Base-by-base conservation (phyloP, 176 grass and related monocot species). In the Phoenix dactylifera region DNA sequence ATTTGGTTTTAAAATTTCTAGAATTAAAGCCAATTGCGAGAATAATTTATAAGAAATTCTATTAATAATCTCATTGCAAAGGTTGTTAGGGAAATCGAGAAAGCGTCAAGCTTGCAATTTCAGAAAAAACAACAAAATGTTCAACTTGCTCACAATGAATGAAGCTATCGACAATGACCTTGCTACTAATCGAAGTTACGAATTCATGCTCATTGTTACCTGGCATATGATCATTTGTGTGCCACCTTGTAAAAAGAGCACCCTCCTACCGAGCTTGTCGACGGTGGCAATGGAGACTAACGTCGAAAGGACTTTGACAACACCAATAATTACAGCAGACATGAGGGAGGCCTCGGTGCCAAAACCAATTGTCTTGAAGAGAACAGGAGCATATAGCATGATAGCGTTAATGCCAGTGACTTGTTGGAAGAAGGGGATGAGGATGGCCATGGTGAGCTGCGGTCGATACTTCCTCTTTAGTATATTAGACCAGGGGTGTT, bases 391-490 rank as follows among this genome's bases (percentile, higher is more conserved):
- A 52, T 72, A 72, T 12, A 72, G 53, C 69, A 72, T 72, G 69
- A 72, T 61, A 12, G 60, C 69, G 5, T 72, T 72, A 15, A 72
- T 62, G n/a, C 69, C 69, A 17, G 57, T 72, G 26, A 72, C 32
- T 22, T 72, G 69, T 23, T 72, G 69, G 25, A 72, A 60, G 69
- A 72, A 72, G 20, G 69, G 69, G 4, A 72, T 72, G 4, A 72
- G 55, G 24, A 60, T 51, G 16, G 55, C 69, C 69, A 72, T 60
- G 2, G 57, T 60, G 6, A 72, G 55, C 4, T 60, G 56, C 5
- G 69, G 69, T 16, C 69, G 22, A n/a, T 72, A 72, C 55, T 72
- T 72, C 18, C 20, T 57, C n/a, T 60, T 53, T 29, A 62, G 2
- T 60, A 72, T 72, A 32, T 48, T 61, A 16, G 7, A 51, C 69